Base-by-base conservation (phyloP, 768 basidiomycete genomes). In the Lepiota subincarnata region DNA sequence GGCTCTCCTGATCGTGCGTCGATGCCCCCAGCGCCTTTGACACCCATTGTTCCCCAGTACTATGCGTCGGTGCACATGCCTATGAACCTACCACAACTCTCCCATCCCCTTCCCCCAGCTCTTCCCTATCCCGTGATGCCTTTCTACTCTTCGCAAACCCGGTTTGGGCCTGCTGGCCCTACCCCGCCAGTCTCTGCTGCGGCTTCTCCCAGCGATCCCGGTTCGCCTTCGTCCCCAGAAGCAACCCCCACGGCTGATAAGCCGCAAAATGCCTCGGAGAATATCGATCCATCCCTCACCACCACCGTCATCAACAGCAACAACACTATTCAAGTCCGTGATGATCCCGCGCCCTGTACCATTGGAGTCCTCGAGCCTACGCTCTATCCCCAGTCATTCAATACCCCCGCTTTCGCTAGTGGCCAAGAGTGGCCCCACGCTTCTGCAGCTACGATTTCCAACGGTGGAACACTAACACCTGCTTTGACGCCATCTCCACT, bases 131-230 rank as follows among this genome's bases (percentile, higher is more conserved):
- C 61, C 55, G 22, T 53, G 45, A 44, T 34, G 54, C 48, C 53
- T 58, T 58, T 56, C 49, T 64, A 58, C 56, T 56, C 48, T 57
- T 64, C 55, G 28, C 57, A 70, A 39, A n/a, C 65, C 44, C 61
- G 50, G 2, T 72, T 72, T 53, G 70, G 70, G 24, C 58, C 70
- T n/a, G 63, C 59, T 10, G 78, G 76, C 0, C 77, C 80, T n/a
- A 77, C 79, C 0, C 80, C 82, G 1, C 80, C 80, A 0, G 53
- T 80, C 31, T 82, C 82, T 0, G 73, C 74, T 13, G 77, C 77
- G 4, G 66, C 75, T 6, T 80, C 82, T 1, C 79, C 80, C 11
- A 61, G 55, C 8, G 66, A 67, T 1, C 59, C 34, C 3, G 43
- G 41, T 48, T 34, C 40, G 6, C 13, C 40, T 10, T 14, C 54